A percentile compares a stretch with the other conserved stretches of the same genome.
Evolutionary conservation across 169 alveolate genomes (phyloP).

Genomic region (Plasmodium falciparum): DNA sequence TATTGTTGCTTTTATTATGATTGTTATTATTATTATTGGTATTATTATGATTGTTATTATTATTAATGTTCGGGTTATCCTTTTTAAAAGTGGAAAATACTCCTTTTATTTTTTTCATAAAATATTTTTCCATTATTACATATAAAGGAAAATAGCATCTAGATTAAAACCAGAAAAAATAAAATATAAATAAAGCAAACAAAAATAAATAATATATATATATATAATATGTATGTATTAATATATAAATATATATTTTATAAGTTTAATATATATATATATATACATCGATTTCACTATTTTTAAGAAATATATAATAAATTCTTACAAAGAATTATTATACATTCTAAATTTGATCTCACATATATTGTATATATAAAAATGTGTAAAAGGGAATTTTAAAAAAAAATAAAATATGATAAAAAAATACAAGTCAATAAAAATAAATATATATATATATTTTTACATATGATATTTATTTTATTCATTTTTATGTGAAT

Average conservation of each 20-base stretch:
- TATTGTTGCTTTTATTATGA: not conserved
- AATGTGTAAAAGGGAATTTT: too few relatives aligned
- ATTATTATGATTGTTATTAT: too few relatives aligned
- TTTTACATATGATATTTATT: too few relatives aligned
- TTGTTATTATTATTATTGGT: not conserved
- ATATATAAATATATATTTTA: not conserved
- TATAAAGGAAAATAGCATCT: not conserved
- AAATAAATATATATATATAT: too few relatives aligned
- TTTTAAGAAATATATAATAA: not conserved
- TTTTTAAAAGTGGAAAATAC: conserved; percentile 54
- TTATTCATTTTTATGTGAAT: too few relatives aligned
- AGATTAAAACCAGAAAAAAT: not conserved
- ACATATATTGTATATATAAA: not conserved
- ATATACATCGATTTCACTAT: not conserved
- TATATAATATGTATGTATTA: not conserved
- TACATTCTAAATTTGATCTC: not conserved
- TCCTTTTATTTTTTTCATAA: conserved; percentile 58
- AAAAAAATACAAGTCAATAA: too few relatives aligned
- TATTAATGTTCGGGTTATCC: conserved; percentile 5
- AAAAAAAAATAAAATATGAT: too few relatives aligned
- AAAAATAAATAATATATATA: not conserved
- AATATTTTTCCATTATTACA: conserved; percentile 57
- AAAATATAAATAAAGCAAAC: not conserved
- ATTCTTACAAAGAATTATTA: not conserved
- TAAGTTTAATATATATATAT: not conserved